A percentile compares a stretch with the other conserved stretches of the same genome.
Conservation (phyloP, 2,329 filamentous ascomycete species). For the Phialocephala subalpina region DNA sequence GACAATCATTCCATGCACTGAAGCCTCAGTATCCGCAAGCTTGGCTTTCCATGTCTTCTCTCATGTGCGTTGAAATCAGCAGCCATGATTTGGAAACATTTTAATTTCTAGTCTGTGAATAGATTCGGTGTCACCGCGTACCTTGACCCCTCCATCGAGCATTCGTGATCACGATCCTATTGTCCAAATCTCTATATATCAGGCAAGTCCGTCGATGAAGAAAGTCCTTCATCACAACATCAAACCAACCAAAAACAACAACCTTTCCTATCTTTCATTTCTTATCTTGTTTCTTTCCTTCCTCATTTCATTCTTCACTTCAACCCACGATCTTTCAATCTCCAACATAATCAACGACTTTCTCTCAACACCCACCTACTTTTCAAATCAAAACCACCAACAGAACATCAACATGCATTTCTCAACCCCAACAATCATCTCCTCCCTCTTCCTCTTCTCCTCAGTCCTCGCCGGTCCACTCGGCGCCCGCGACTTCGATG, state of each 20-base stretch:
- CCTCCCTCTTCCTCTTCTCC: slow-evolving; percentile 9
- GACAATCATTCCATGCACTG: not conserved
- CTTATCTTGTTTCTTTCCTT: slow-evolving; percentile 10
- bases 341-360: slow-evolving; percentile 10
- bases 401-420: slow-evolving; percentile 18
- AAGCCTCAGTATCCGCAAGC: not conserved
- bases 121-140: slow-evolving; percentile 8
- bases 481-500: slow-evolving; percentile 6
- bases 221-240: slow-evolving; percentile 12
- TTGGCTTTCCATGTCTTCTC: not conserved
- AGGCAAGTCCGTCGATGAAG: not conserved
- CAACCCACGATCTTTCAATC: slow-evolving; percentile 18
- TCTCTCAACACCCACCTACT: not conserved
- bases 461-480: slow-evolving; percentile 4
- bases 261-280: slow-evolving; percentile 18
- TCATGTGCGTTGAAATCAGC: slow-evolving; percentile 12
- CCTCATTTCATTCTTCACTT: slow-evolving; percentile 1
- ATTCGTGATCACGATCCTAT: not conserved
- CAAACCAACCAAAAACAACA: slow-evolving; percentile 13
- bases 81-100: slow-evolving; percentile 20
- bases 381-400: slow-evolving; percentile 8
- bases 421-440: slow-evolving; percentile 16
- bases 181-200: slow-evolving; percentile 11
- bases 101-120: slow-evolving; percentile 1
- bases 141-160: not conserved